Base-by-base conservation (phyloP, 2,329 filamentous ascomycete species). In the Monascus ruber region DNA sequence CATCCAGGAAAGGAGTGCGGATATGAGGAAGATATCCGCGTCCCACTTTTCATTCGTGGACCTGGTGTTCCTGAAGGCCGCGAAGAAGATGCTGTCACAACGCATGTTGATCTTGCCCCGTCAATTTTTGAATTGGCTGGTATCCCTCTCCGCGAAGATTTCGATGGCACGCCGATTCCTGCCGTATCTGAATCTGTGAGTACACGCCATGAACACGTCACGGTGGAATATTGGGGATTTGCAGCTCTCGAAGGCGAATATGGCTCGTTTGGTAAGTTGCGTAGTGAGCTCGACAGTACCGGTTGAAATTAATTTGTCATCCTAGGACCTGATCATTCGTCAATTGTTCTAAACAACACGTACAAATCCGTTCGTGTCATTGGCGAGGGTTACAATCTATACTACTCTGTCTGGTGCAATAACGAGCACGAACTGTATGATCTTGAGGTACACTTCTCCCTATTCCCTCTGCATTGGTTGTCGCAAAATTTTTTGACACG, bases 21-120 rank as follows among this genome's bases (percentile, higher is more conserved):
- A 0, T 77, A 71, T 39, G 76, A 79, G 29, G 72, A 76, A 37
- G 75, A 79, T 42, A 72, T 79, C 42, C 70, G 74, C 2, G 70
- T 79, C 1, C 76, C 76, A 0, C 64, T 81, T 4, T 65, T 76
- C 29, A 67, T 81, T 11, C 66, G 76, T 6, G 77, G 77, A 0
- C 77, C 77, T 0, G 72, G 73, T 0, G 58, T 81, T 2, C 56
- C 67, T 0, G 47, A 55, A 7, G 68, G 68, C 1, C 46, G 62
- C 5, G 59, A 56, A 0, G 58, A 63, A 3, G 56, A 71, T 24
- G 53, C 67, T 4, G 71, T 77, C 2, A 79, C 74, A 0, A 73
- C 76, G 0, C 79, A 83, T 43, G 77, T 77, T 3, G 79, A 82
- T 47, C 58, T 83, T 2, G 76, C 74, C 0, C 77, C 79, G 0